Conservation (phyloP, 306 rosid species). For the Comarum palustre region DNA sequence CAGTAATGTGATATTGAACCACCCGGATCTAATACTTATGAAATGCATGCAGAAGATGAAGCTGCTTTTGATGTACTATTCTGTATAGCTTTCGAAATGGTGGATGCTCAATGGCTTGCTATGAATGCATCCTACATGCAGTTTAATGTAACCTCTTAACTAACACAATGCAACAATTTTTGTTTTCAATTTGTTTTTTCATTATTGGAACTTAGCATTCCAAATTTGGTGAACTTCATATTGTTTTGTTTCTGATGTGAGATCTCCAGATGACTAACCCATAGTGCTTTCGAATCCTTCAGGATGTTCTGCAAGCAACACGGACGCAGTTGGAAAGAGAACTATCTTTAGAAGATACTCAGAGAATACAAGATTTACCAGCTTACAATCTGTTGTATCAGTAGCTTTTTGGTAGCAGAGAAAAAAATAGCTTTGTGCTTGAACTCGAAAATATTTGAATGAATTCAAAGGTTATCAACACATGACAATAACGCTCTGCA, state of each 20-base stretch:
- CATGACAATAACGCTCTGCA: background rate
- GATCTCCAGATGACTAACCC: background rate
- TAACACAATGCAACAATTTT: background rate
- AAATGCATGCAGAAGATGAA: slow-evolving; percentile 66
- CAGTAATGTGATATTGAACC: slow-evolving; percentile 6
- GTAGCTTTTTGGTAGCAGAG: slow-evolving; percentile 28
- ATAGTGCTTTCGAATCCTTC: slow-evolving; percentile 31
- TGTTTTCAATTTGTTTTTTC: background rate
- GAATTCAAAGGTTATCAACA: background rate
- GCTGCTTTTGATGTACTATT: slow-evolving; percentile 74
- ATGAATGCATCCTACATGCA: slow-evolving; percentile 94
- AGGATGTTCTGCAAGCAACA: slow-evolving; percentile 86
- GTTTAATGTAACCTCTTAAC: slow-evolving; percentile 58
- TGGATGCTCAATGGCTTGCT: slow-evolving; percentile 98
- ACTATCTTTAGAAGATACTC: slow-evolving; percentile 73
- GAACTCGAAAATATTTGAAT: background rate
- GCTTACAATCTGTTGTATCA: slow-evolving; percentile 77
- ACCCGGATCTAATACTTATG: background rate
- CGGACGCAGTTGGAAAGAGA: slow-evolving; percentile 82
- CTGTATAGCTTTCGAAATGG: slow-evolving; percentile 85
- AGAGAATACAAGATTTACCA: slow-evolving; percentile 70
- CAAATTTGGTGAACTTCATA: background rate
- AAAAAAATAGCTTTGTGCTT: background rate
- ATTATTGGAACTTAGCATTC: background rate
- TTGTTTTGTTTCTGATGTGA: background rate